These are phyloP conservation scores for Erodium maritimum DNA, from an alignment of 345 rosid species.

Conservation along the genomic window DNA sequence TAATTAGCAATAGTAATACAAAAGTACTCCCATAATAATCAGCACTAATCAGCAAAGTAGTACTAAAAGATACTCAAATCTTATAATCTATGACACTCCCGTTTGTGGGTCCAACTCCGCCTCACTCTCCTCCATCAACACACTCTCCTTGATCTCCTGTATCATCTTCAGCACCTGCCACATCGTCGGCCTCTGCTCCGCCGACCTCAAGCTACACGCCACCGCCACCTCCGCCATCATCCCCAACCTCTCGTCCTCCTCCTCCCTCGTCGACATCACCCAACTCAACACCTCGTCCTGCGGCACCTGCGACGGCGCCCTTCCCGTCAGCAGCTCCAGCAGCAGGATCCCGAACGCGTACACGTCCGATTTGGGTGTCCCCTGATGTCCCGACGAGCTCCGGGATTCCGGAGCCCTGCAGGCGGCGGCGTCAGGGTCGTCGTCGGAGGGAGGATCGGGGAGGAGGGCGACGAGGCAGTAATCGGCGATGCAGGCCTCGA, in stretches of 20 bases:
- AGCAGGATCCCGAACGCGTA: conserved; percentile 63
- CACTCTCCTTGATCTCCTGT: conserved; percentile 75
- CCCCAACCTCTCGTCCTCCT: conserved; percentile 39
- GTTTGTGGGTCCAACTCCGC: conserved; percentile 26
- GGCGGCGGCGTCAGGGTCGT: conserved; percentile 27
- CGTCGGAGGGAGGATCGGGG: conserved; percentile 12
- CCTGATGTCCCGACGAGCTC: conserved; percentile 15
- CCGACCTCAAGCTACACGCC: conserved; percentile 46
- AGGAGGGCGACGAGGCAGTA: conserved; percentile 60
- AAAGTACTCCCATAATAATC: too few relatives aligned
- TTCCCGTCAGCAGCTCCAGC: conserved; percentile 75
- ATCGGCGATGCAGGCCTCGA: conserved; percentile 73
- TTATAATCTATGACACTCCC: conserved; percentile 13
- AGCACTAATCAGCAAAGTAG: not conserved
- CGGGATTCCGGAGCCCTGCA: conserved; percentile 57
- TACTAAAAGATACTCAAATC: not conserved
- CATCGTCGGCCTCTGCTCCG: conserved; percentile 94
- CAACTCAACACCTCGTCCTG: conserved; percentile 38
- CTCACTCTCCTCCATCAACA: conserved; percentile 44
- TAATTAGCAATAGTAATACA: too few relatives aligned
- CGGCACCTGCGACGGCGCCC: conserved; percentile 39
- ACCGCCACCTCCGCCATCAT: conserved; percentile 75
- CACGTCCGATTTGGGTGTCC: conserved; percentile 56
- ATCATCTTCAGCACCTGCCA: conserved; percentile 94
- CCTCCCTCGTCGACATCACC: conserved; percentile 55